Evolutionary conservation across 1,284 basidiomycete species (phyloP), one percentile per base, ranked within the genome.

Genomic region (Sutorius eximius): DNA sequence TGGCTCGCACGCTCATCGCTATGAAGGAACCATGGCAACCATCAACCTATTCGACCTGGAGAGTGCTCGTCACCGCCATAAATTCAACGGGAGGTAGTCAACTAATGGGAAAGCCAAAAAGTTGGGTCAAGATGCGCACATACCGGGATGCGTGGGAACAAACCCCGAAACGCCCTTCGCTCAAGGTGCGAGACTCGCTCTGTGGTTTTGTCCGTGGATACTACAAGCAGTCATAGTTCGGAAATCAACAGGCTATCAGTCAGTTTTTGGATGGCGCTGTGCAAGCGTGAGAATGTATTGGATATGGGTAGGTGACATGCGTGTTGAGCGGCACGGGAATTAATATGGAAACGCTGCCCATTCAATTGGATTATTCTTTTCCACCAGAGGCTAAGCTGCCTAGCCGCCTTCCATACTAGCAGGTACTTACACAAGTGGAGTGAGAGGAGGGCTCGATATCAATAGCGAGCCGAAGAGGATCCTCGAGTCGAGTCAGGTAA

Each of bases 41-140:
- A 59, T 66, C 20, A 0, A 47, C 27, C 5, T 6, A 3, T 36
- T 62, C 1, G 37, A 62, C 41, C 24, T 62, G 38, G 41, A 51
- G 2, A n/a, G 12, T 13, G 16, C 44, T 32, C 38, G 13, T 11
- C 37, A 3, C 51, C 59, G 7, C 38, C 66, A 2, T 45, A 42
- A 36, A 66, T 66, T 16, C 61, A 63, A n/a, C 5, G 2, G 18
- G 61, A 66, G 34, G 66, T 66, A 62, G 64, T 63, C 27, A 59
- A n/a, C 36, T 53, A 2, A 29, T 27, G 22, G 34, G 8, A 16
- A 51, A 63, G 41, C 49, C 1, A 53, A 47, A 18, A 63, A 11
- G 3, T 20, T 62, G 53, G 46, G 13, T 0, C 22, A 63, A 20
- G 27, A 12, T 63, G 16, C 49, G 43, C 5, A 37, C 22, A 24